Base-by-base conservation (phyloP, 2,329 filamentous ascomycete species). In the Penicillium hesseltinei region DNA sequence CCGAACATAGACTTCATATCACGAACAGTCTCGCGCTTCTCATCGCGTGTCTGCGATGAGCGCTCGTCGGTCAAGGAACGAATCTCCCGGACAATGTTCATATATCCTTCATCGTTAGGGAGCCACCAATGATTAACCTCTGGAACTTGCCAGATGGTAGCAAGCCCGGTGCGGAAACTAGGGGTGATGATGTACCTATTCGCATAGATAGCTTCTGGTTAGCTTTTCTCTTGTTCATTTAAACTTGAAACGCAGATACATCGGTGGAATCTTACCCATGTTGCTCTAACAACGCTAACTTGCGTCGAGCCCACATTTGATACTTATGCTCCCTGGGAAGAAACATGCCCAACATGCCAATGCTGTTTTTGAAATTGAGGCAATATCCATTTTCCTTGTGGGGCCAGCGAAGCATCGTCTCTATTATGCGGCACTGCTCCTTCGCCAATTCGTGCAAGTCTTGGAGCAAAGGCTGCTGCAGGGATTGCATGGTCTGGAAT, bases 41-140 rank as follows among this genome's bases (percentile, higher is more conserved):
- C 71, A 62, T 83, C 78, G 53, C 76, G 77, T 2, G 80, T 78
- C 39, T 75, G 84, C 21, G 80, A 84, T 8, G 83, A 89, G 47
- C 91, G 84, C 62, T 94, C 90, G 65, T 90, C 87, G 29, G 92
- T 90, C 74, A 96, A 92, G 42, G 85, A 83, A 21, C 92, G 88
- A 60, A 96, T 87, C 53, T 84, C 88, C 51, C 87, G 87, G 53
- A 97, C 81, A 42, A 95, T 84, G 0, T 84, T 83, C 11, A 84
- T 88, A 66, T 89, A 89, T 2, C 84, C 86, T 76, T 93, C 89
- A 61, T 91, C 85, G 71, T 94, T 84, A 2, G 92, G 90, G 3
- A 97, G 82, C 94, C 94, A 99, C 91, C 92, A 97, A 56, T 88
- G 82, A 44, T 84, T 84, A 52, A 92, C 85, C 21, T 87, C 85